phyloP scores from a whole-genome alignment of 176 grass and related monocot genomes.

The Ensete glaucum region DNA sequence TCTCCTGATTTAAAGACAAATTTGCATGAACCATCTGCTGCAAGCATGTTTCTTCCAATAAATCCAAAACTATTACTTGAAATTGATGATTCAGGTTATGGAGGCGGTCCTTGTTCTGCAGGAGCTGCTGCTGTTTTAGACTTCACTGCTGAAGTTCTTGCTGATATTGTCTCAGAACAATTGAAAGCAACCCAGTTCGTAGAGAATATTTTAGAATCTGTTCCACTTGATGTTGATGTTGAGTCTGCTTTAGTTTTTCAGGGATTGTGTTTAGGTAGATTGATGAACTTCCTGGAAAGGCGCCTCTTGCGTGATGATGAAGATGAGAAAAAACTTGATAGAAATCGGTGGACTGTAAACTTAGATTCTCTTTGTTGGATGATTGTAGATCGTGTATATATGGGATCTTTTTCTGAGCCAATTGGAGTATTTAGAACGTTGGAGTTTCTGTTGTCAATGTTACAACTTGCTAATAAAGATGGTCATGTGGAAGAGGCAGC shows the following conservation, averaged over 20 bases:
- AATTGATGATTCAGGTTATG: conserved; percentile 94
- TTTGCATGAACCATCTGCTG: conserved; percentile 48
- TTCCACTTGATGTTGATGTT: conserved; percentile 84
- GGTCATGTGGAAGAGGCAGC: conserved; percentile 79
- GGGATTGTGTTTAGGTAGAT: conserved; percentile 89
- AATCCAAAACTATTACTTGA: conserved; percentile 77
- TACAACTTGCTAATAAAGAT: conserved; percentile 95
- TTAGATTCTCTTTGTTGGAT: conserved; percentile 92
- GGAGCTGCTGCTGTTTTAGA: conserved; percentile 90
- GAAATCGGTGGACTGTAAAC: conserved; percentile 77
- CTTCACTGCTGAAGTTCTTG: conserved; percentile 93
- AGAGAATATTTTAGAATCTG: conserved; percentile 70
- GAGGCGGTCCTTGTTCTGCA: conserved; percentile 86
- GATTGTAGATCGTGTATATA: conserved; percentile 91
- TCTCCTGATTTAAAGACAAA: conserved; percentile 55
- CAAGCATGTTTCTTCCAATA: conserved; percentile 58
- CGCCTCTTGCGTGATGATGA: conserved; percentile 91
- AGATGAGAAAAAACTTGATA: conserved; percentile 89
- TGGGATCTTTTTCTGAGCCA: conserved; percentile 81
- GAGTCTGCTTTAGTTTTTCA: conserved; percentile 91
- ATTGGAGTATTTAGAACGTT: conserved; percentile 67
- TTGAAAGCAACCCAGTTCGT: conserved; percentile 79
- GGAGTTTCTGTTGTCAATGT: conserved; percentile 93
- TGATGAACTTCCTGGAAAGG: conserved; percentile 97
- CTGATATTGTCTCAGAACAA: conserved; percentile 83